Percentiles rank a stretch among this genome's conserved stretches.
These are phyloP conservation scores for Trichoderma sp. DNA, from an alignment of 2,329 filamentous ascomycete species.

Conservation along the genomic window DNA sequence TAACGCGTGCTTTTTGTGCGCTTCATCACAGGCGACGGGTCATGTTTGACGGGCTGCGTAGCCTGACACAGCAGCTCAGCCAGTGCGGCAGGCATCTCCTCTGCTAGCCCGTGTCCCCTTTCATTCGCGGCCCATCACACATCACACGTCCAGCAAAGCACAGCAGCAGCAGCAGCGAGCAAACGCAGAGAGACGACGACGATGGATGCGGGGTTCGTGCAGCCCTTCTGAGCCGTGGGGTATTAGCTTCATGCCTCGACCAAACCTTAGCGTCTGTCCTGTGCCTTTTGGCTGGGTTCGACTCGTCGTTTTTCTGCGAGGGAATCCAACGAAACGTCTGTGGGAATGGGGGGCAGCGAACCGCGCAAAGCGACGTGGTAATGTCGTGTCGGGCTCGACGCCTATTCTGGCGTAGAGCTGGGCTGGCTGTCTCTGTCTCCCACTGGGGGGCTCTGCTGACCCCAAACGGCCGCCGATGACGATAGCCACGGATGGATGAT, in stretches of 20 bases:
- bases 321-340: neutral
- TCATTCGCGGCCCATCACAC: neutral
- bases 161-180: neutral
- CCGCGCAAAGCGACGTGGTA: constrained; percentile 26
- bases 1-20: too few species aligned
- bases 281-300: neutral
- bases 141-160: neutral
- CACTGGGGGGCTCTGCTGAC: constrained; percentile 14
- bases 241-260: neutral
- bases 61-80: neutral
- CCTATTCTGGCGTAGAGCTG: constrained; percentile 21
- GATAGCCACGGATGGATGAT: neutral
- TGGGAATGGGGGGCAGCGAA: neutral
- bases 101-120: neutral
- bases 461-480: constrained; percentile 15
- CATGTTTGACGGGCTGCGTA: constrained; percentile 12
- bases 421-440: neutral
- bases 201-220: constrained; percentile 22
- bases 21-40: neutral
- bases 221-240: constrained; percentile 5
- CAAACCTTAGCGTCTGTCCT: constrained; percentile 8
- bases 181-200: neutral
- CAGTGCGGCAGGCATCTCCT: constrained; percentile 8
- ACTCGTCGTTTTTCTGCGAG: constrained; percentile 10
- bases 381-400: constrained; percentile 12